These are phyloP conservation scores for Asterochloris sp. DNA, from an alignment of 139 green algal genomes.

Conservation along the genomic window DNA sequence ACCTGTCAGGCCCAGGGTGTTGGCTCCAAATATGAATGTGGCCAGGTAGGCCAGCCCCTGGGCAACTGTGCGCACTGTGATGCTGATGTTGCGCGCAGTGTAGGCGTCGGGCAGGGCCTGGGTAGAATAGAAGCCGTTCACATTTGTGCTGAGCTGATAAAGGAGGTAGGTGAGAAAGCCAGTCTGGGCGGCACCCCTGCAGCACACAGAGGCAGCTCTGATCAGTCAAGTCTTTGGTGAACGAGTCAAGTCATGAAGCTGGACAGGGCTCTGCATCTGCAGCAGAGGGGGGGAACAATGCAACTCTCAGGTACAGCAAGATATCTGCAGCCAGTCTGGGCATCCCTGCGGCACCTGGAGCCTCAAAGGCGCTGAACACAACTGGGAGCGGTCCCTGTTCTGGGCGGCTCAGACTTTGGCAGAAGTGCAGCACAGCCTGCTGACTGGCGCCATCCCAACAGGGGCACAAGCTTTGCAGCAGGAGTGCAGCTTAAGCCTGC, in stretches of 20 bases:
- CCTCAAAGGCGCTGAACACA: too few relatives aligned
- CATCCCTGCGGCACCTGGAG: too few relatives aligned
- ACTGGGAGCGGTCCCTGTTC: too few relatives aligned
- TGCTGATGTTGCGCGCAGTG: constrained; percentile 47
- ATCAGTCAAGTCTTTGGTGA: not conserved
- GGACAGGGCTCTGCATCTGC: not conserved
- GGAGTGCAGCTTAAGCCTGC: too few relatives aligned
- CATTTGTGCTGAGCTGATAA: constrained; percentile 7
- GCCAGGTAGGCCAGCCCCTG: constrained; percentile 45
- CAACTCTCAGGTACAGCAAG: too few relatives aligned
- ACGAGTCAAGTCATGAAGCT: not conserved
- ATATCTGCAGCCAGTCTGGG: too few relatives aligned
- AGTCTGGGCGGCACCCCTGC: not conserved
- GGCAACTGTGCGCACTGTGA: constrained; percentile 42
- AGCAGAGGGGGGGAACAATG: not conserved
- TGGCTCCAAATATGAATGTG: constrained; percentile 60
- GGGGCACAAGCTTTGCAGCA: too few relatives aligned
- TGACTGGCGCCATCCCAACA: too few relatives aligned
- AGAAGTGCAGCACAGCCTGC: too few relatives aligned
- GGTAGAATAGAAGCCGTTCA: not conserved
- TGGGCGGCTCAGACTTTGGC: too few relatives aligned
- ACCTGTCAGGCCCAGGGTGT: constrained; percentile 44
- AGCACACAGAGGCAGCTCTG: not conserved
- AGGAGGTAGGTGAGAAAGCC: constrained; percentile 2
- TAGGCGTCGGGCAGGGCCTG: constrained; percentile 38